Percentiles rank a stretch among this genome's conserved stretches.
These are phyloP conservation scores for Sarcodon aspratus DNA, from an alignment of 768 basidiomycete genomes.

Conservation along the genomic window DNA sequence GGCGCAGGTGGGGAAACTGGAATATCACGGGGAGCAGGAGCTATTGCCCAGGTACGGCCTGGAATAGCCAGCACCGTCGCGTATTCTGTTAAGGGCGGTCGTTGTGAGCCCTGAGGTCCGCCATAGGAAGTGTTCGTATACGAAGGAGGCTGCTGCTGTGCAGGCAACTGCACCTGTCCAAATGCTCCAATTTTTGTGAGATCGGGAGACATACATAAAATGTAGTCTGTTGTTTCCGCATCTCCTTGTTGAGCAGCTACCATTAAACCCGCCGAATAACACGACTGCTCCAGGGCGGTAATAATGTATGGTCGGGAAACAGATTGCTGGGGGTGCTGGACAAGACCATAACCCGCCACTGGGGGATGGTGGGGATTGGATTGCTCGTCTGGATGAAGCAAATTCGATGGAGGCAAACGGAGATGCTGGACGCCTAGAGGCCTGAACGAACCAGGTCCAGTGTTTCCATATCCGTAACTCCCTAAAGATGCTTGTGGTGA, in stretches of 20 bases:
- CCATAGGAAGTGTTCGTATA: conserved; percentile 20
- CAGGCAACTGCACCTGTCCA: conserved; percentile 45
- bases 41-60: conserved; percentile 80
- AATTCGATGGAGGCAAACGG: conserved; percentile 63
- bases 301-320: conserved; percentile 47
- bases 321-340: conserved; percentile 33
- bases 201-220: conserved; percentile 69
- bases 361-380: conserved; percentile 34
- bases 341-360: conserved; percentile 33
- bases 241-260: conserved; percentile 69
- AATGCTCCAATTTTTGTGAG: conserved; percentile 59
- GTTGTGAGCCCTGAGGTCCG: conserved; percentile 30
- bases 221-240: conserved; percentile 59
- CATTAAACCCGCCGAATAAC: conserved; percentile 55
- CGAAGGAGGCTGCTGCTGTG: conserved; percentile 24
- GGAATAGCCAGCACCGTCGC: conserved; percentile 69
- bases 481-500: conserved; percentile 30
- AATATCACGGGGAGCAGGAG: conserved; percentile 32
- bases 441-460: conserved; percentile 19
- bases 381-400: conserved; percentile 70
- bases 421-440: conserved; percentile 66
- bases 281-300: conserved; percentile 46
- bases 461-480: conserved; percentile 32
- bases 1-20: conserved; percentile 14
- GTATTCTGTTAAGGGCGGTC: conserved; percentile 66